A percentile compares a stretch with the other conserved stretches of the same genome.
These are phyloP conservation scores for Hyaloperonospora brassicae DNA, from an alignment of 352 stramenopile genomes.

Conservation along the genomic window DNA sequence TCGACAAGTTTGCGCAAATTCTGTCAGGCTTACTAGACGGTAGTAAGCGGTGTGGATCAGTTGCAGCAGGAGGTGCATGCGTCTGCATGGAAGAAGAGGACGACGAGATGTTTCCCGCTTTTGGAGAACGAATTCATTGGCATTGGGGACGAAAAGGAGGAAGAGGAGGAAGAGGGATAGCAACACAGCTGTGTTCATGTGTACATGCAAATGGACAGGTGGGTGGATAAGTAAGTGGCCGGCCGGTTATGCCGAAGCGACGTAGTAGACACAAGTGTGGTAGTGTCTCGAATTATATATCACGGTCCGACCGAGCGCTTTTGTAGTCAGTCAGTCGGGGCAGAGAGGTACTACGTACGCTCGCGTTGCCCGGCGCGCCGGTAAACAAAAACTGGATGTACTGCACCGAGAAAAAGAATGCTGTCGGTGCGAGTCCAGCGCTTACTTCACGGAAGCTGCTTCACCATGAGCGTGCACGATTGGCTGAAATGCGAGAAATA, in stretches of 20 bases:
- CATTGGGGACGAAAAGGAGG: conserved; percentile 5
- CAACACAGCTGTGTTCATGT: conserved; percentile 9
- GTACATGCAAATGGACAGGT: conserved; percentile 15
- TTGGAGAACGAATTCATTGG: conserved; percentile 23
- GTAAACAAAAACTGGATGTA: too few relatives aligned
- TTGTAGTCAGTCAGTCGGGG: too few relatives aligned
- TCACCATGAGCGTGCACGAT: too few relatives aligned
- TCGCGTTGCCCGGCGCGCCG: too few relatives aligned
- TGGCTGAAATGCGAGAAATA: too few relatives aligned
- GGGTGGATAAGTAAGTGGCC: neutral
- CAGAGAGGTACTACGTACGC: too few relatives aligned
- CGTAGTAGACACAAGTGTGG: neutral
- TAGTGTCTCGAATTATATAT: neutral
- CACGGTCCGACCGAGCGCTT: neutral
- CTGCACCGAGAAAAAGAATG: too few relatives aligned
- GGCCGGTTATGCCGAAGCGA: conserved; percentile 4
- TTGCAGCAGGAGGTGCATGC: conserved; percentile 5
- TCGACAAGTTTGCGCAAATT: conserved; percentile 59
- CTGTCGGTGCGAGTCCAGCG: too few relatives aligned
- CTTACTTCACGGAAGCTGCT: too few relatives aligned
- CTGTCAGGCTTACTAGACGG: conserved; percentile 56
- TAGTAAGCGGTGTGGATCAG: neutral
- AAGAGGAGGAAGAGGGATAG: neutral
- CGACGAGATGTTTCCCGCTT: conserved; percentile 1
- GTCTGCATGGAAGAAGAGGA: conserved; percentile 20